Evolutionary conservation across 495 filamentous ascomycete genomes (phyloP).

Genomic region (Alectoria sarmentosa): DNA sequence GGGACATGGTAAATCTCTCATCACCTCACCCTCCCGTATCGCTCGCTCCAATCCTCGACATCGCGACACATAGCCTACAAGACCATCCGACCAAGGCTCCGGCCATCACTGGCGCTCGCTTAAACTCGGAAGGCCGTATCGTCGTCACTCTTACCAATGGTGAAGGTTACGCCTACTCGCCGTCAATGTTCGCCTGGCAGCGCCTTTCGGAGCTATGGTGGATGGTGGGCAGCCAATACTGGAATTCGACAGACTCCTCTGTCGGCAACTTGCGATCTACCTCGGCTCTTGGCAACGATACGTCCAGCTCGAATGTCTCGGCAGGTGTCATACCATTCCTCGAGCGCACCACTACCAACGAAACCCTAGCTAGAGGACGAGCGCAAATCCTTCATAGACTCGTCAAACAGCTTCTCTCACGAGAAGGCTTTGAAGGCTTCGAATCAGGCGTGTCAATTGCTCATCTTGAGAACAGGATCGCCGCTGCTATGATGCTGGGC

Average conservation of each 20-base stretch:
- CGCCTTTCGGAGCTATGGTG: conserved; percentile 93
- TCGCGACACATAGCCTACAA: conserved; percentile 61
- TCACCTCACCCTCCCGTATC: conserved; percentile 87
- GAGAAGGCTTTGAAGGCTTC: conserved; percentile 87
- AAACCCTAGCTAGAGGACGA: conserved; percentile 83
- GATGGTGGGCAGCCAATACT: conserved; percentile 96
- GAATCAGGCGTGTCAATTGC: conserved; percentile 87
- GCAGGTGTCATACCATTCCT: conserved; percentile 88
- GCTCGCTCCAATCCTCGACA: conserved; percentile 81
- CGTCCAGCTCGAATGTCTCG: conserved; percentile 59
- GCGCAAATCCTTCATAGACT: conserved; percentile 84
- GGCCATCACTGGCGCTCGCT: conserved; percentile 77
- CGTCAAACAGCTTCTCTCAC: conserved; percentile 73
- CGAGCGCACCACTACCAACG: conserved; percentile 89
- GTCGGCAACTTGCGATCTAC: conserved; percentile 69
- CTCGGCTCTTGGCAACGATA: conserved; percentile 45
- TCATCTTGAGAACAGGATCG: conserved; percentile 91
- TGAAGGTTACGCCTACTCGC: conserved; percentile 84
- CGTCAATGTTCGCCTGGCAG: conserved; percentile 84
- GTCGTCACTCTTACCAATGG: conserved; percentile 85
- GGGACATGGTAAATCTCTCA: conserved; percentile 80
- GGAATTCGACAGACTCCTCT: conserved; percentile 89
- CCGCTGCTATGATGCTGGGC: conserved; percentile 77
- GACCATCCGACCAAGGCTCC: conserved; percentile 66
- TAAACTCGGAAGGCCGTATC: conserved; percentile 79